Evolutionary conservation across 2,329 filamentous ascomycete genomes (phyloP).

Genomic region (Botrytis medusae): DNA sequence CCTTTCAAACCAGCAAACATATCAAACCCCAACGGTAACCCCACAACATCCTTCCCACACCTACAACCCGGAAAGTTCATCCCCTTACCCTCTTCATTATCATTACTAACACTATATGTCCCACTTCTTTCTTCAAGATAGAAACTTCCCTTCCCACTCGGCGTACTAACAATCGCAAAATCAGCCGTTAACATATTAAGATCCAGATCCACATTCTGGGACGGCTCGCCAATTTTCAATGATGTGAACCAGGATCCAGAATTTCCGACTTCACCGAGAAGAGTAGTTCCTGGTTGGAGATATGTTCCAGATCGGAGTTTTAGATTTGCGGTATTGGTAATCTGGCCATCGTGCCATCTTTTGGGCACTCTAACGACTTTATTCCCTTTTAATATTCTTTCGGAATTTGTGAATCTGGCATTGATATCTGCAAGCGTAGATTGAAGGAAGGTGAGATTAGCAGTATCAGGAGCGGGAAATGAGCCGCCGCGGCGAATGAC

Average conservation of each 20-base stretch:
- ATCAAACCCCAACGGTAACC: conserved; percentile 5
- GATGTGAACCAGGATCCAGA: conserved; percentile 30
- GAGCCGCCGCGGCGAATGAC: conserved; percentile 6
- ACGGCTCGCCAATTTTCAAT: conserved; percentile 29
- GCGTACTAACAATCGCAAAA: conserved; percentile 28
- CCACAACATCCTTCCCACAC: background rate
- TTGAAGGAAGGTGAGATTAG: conserved; percentile 9
- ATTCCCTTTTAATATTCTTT: background rate
- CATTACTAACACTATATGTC: conserved; percentile 26
- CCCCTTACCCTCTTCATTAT: conserved; percentile 5
- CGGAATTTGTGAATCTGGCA: conserved; percentile 4
- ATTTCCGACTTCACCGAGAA: conserved; percentile 29
- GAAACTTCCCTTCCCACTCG: conserved; percentile 26
- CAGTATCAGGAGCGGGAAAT: conserved; percentile 11
- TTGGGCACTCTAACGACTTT: background rate
- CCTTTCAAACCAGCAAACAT: background rate
- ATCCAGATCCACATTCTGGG: conserved; percentile 30
- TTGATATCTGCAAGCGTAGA: background rate
- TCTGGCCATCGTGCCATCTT: conserved; percentile 1
- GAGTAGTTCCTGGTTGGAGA: conserved; percentile 5
- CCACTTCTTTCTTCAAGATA: conserved; percentile 28
- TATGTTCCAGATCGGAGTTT: background rate
- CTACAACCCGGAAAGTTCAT: conserved; percentile 4
- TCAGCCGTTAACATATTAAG: conserved; percentile 32
- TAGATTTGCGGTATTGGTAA: background rate